A percentile compares a stretch with the other conserved stretches of the same genome.
Conservation (phyloP, 768 basidiomycete genomes). For the Tylopilus felleus region DNA sequence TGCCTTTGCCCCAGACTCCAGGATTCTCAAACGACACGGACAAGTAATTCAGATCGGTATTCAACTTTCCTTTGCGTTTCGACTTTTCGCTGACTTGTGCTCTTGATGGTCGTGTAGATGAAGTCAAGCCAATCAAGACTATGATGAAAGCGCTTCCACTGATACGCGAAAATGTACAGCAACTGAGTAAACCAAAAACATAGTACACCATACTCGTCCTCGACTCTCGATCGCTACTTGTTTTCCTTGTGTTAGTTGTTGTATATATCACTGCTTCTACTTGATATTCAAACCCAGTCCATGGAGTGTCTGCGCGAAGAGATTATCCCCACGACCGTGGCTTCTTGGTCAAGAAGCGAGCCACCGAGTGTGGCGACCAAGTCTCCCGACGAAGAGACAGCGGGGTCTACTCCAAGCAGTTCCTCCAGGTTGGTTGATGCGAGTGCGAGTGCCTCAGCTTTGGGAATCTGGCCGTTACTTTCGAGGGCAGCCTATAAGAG, state of each 20-base stretch:
- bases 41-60: constrained; percentile 60
- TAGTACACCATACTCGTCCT: constrained; percentile 2
- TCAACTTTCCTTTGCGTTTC: constrained; percentile 7
- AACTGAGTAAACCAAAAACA: constrained; percentile 13
- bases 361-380: constrained; percentile 56
- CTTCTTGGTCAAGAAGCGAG: constrained; percentile 44
- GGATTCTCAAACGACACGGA: constrained; percentile 59
- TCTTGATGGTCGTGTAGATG: constrained; percentile 56
- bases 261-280: constrained; percentile 7
- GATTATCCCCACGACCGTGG: constrained; percentile 52
- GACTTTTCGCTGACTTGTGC: background rate
- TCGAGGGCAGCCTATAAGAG: constrained; percentile 38
- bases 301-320: constrained; percentile 47
- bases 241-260: constrained; percentile 1
- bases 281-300: constrained; percentile 42
- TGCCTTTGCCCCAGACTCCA: constrained; percentile 38
- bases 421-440: constrained; percentile 54
- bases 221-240: background rate
- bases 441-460: constrained; percentile 48
- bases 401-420: constrained; percentile 30
- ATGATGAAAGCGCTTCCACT: constrained; percentile 62
- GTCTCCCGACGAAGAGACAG: constrained; percentile 37
- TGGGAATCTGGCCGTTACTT: constrained; percentile 36
- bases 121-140: constrained; percentile 72
- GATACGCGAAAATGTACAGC: constrained; percentile 56